Percentiles rank a stretch among this genome's conserved stretches.
Conservation (phyloP, 371 early-diverging fungal species). For the Mucor saturninus region DNA sequence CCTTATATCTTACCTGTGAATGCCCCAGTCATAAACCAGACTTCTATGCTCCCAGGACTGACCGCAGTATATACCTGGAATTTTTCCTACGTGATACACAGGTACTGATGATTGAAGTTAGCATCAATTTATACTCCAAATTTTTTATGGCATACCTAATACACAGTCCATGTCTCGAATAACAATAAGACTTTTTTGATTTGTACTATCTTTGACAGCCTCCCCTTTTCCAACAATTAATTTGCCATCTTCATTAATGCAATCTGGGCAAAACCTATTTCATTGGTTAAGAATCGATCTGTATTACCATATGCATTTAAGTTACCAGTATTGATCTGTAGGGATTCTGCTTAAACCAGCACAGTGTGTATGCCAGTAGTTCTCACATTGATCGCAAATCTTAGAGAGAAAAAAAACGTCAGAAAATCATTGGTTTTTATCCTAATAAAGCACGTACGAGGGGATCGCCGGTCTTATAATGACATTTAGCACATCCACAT, state of each 20-base stretch:
- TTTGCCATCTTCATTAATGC: slow-evolving; percentile 47
- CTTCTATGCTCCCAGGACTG: slow-evolving; percentile 54
- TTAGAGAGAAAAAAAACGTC: not conserved
- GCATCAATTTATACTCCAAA: too few relatives aligned
- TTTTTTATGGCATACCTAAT: slow-evolving; percentile 35
- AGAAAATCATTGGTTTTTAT: not conserved
- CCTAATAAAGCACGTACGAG: slow-evolving; percentile 31
- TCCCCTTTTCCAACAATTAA: slow-evolving; percentile 46
- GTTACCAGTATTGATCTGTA: slow-evolving; percentile 49
- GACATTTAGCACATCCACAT: slow-evolving; percentile 62
- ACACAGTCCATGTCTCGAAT: slow-evolving; percentile 43
- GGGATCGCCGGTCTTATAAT: slow-evolving; percentile 58
- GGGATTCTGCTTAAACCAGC: slow-evolving; percentile 46
- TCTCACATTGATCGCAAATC: slow-evolving; percentile 67
- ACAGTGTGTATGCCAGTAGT: slow-evolving; percentile 60
- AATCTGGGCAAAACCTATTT: slow-evolving; percentile 57
- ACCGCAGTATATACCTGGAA: slow-evolving; percentile 68
- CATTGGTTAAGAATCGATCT: not conserved
- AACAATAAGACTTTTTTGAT: not conserved
- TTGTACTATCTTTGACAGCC: slow-evolving; percentile 17
- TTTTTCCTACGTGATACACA: slow-evolving; percentile 52
- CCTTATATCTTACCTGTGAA: slow-evolving; percentile 41
- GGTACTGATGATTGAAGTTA: slow-evolving; percentile 19
- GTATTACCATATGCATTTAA: not conserved
- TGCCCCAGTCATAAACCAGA: slow-evolving; percentile 53